Evolutionary conservation across 371 early-diverging fungal species (phyloP), one percentile per base, ranked within the genome.

Genomic region (Haplosporangium sp.): DNA sequence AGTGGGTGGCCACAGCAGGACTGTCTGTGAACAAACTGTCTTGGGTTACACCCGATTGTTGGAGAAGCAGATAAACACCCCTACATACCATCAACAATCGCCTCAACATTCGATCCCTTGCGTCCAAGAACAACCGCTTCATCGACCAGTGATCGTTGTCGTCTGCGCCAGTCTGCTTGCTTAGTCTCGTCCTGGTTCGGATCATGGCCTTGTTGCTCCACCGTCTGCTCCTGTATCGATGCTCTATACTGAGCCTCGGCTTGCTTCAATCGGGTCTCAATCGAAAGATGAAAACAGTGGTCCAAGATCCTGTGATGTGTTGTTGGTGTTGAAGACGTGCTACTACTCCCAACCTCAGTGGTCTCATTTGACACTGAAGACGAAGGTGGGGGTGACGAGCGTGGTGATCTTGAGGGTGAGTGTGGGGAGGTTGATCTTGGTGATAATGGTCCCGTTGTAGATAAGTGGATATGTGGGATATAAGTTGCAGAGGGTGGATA

Each of bases 241-340:
- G 76, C 76, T n/a, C 59, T 57, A 20, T 75, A 75, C 21, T 75
- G 76, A 5, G 76, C 80, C 62, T 85, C 82, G 11, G 85, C 84
- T 55, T 85, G 87, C 58, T 84, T 82, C 53, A 86, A 64, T 51
- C 87, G 75, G 50, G 89, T 86, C 69, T 87, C 87, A 47, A 87
- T 89, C 14, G 89, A 89, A 16, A 87, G 70, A 65, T 85, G 85
- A 46, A 89, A 81, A 40, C 87, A 77, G 59, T 89, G 87, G 67
- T 89, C 87, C 51, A 89, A 64, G 46, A 89, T 89, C n/a, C 87
- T 83, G 60, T 87, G 87, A 56, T 87, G 87, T 36, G 89, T 89
- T 16, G 88, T 82, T 14, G 83, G 81, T 2, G 83, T 67, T 16
- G 83, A 64, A 12, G 77, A 64, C 5, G 64, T 14, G 13, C 47